Evolutionary conservation across 2,329 filamentous ascomycete species (phyloP), one percentile per base, ranked within the genome.

Genomic region (Neurospora crassa): DNA sequence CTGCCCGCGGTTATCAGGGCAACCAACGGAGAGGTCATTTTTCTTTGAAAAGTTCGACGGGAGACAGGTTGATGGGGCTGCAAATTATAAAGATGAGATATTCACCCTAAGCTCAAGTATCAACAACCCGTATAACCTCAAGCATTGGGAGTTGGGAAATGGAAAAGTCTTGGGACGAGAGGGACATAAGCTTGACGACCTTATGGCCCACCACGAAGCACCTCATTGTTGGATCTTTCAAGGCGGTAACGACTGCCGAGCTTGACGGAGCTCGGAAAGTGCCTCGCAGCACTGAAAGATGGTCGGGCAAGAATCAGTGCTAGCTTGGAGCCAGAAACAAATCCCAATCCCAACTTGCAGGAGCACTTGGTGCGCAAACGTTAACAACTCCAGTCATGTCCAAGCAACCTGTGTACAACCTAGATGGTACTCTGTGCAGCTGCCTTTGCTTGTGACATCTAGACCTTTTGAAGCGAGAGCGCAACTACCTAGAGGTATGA

Each of bases 1-100:
- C 81, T 84, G 40, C 83, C 83, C n/a, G 84, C 85, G 0, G 85
- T 87, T 37, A 87, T 88, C 71, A 84, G 78, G 18, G 77, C 80
- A 3, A 83, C 81, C 5, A 77, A 77, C 68, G 75, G 75, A 67
- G 40, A 10, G 37, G 41, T 29, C 69, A 71, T 70, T 68, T 0
- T 29, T 29, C 29, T n/a, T 72, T 12, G 24, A 12, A 24, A 53
- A 12, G 5, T 5, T 24, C 5, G 45, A 14, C 11, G 45, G 20
- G 1, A 53, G 7, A 47, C 12, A 4, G 16, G 20, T 40, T 2
- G 47, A 18, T 24, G 47, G 34, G 47, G 12, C 34, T 24, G 34
- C 14, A 16, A 24, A 18, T 59, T 1, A 59, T 4, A 34, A 59
- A 43, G 6, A 59, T 59, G 47, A 34, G 20, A 7, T 40, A 59